phyloP scores from a whole-genome alignment of 495 filamentous ascomycete species.

The Hyaloscypha hepaticicola region DNA sequence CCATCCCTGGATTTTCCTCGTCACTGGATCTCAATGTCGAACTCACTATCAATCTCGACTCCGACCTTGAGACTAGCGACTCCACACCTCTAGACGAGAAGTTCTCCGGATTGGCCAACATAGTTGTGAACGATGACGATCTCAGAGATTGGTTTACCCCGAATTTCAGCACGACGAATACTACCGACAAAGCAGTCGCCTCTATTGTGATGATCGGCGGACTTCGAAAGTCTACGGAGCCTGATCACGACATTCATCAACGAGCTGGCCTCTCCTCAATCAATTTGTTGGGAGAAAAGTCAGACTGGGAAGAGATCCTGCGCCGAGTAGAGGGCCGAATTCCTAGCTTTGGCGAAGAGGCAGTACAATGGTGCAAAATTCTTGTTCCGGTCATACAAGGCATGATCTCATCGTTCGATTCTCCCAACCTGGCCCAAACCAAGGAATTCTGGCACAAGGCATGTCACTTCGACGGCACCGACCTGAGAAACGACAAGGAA shows the following conservation, averaged over 20 bases:
- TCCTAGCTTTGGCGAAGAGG: background rate
- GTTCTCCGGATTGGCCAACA: background rate
- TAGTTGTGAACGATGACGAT: background rate
- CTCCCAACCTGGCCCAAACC: background rate
- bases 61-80: background rate
- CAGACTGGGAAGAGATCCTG: background rate
- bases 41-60: background rate
- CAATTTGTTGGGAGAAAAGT: background rate
- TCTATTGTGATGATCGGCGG: background rate
- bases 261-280: background rate
- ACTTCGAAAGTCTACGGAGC: background rate
- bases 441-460: background rate
- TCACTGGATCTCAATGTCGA: background rate
- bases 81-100: background rate
- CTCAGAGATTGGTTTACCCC: background rate
- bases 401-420: background rate
- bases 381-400: background rate
- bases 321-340: background rate
- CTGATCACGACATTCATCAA: background rate
- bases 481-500: background rate
- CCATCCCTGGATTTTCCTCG: background rate
- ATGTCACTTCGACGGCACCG: background rate
- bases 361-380: background rate
- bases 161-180: background rate
- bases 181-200: background rate